Conservation (phyloP, 169 alveolate genomes). For the Plasmodium sp. region DNA sequence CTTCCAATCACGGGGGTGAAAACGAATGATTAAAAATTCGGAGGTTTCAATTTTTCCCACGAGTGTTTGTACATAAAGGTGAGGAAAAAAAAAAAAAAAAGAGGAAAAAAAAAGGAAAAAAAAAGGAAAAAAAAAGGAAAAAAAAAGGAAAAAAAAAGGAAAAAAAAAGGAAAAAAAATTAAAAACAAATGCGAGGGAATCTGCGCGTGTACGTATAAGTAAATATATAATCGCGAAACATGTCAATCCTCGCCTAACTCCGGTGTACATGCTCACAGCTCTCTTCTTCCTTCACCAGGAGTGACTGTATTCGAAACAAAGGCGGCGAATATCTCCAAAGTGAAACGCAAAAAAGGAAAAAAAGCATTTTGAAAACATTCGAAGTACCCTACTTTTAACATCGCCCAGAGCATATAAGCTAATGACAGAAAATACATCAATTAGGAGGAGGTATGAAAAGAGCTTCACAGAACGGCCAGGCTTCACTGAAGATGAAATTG, state of each 20-base stretch:
- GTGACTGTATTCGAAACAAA: background rate
- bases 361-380: background rate
- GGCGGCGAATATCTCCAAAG: background rate
- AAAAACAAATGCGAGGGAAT: background rate
- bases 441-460: conserved; percentile 68
- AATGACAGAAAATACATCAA: conserved; percentile 69
- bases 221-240: background rate
- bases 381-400: background rate
- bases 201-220: background rate
- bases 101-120: background rate
- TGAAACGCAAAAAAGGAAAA: background rate
- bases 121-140: background rate
- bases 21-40: background rate
- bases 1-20: background rate
- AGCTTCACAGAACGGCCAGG: conserved; percentile 70
- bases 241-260: background rate
- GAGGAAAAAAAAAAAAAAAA: background rate
- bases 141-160: background rate
- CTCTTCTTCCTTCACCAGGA: background rate
- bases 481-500: conserved; percentile 97
- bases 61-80: conserved; percentile 1
- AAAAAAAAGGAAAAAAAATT: background rate
- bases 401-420: background rate
- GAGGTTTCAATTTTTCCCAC: background rate
- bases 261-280: background rate